These are phyloP conservation scores for Botrytis porri DNA, from an alignment of 2,329 filamentous ascomycete species.

Conservation along the genomic window DNA sequence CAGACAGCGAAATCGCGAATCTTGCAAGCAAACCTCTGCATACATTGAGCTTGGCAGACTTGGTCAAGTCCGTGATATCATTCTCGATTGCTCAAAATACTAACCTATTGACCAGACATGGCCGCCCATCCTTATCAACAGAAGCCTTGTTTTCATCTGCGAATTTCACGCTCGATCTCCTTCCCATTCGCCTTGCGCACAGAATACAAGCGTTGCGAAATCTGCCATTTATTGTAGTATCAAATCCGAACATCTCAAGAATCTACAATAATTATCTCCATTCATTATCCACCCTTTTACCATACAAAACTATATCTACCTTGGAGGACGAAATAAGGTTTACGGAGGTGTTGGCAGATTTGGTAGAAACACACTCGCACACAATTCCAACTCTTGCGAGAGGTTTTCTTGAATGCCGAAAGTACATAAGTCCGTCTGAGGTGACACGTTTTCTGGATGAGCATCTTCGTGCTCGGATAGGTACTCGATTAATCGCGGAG, in stretches of 20 bases:
- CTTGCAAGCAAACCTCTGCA: slow-evolving; percentile 78
- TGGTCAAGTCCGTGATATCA: slow-evolving; percentile 66
- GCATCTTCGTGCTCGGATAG: slow-evolving; percentile 89
- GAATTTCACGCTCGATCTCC: slow-evolving; percentile 90
- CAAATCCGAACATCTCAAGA: slow-evolving; percentile 90
- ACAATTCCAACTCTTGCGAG: slow-evolving; percentile 90
- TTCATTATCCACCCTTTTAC: slow-evolving; percentile 84
- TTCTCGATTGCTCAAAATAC: too few relatives aligned
- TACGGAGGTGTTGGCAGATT: slow-evolving; percentile 86
- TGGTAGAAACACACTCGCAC: slow-evolving; percentile 92
- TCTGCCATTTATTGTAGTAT: slow-evolving; percentile 94
- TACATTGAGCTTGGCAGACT: slow-evolving; percentile 77
- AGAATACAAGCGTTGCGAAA: slow-evolving; percentile 91
- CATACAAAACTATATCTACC: slow-evolving; percentile 69
- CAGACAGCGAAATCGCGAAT: slow-evolving; percentile 73
- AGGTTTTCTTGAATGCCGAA: slow-evolving; percentile 88
- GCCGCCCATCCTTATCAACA: slow-evolving; percentile 78
- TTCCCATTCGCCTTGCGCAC: slow-evolving; percentile 88
- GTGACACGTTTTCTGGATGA: slow-evolving; percentile 93
- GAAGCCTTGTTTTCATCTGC: slow-evolving; percentile 82
- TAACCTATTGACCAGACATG: slow-evolving; percentile 49
- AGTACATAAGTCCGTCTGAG: slow-evolving; percentile 78
- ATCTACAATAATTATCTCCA: slow-evolving; percentile 98
- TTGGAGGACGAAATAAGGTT: slow-evolving; percentile 88
- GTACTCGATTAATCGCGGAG: slow-evolving; percentile 89